These are phyloP conservation scores for Trypanosoma grayi DNA, from an alignment of 208 protist species.

Conservation along the genomic window DNA sequence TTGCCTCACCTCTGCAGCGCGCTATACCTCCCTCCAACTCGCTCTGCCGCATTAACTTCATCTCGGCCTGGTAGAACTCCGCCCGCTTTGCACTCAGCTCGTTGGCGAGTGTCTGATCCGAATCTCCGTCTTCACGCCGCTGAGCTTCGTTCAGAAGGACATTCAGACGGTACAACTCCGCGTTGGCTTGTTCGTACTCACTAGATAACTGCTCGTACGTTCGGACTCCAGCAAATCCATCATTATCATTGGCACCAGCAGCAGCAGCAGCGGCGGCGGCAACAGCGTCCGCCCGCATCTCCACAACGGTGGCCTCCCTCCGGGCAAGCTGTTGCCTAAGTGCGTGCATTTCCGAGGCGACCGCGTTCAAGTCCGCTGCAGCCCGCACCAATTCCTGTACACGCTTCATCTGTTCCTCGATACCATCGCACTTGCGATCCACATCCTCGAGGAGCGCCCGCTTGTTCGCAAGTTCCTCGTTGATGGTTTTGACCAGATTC, in stretches of 20 bases:
- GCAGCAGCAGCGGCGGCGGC: slow-evolving; percentile 4
- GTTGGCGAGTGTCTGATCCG: slow-evolving; percentile 17
- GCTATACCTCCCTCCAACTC: slow-evolving; percentile 35
- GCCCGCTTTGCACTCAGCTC: slow-evolving; percentile 39
- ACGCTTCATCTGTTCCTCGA: slow-evolving; percentile 13
- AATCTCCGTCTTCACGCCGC: slow-evolving; percentile 44
- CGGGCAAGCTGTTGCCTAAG: slow-evolving; percentile 20
- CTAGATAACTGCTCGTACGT: slow-evolving; percentile 53
- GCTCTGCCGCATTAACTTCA: slow-evolving; percentile 33
- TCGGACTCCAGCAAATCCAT: too few relatives aligned
- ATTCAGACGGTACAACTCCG: slow-evolving; percentile 52
- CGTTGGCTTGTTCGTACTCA: slow-evolving; percentile 46
- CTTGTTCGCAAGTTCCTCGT: slow-evolving; percentile 25
- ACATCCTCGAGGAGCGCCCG: slow-evolving; percentile 23
- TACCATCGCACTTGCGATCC: slow-evolving; percentile 10
- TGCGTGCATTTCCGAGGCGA: slow-evolving; percentile 13
- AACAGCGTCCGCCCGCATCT: slow-evolving; percentile 13
- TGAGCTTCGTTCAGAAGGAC: slow-evolving; percentile 53
- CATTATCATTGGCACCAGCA: neutral
- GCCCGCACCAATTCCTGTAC: slow-evolving; percentile 23
- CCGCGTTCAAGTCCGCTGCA: slow-evolving; percentile 20
- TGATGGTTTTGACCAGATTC: slow-evolving; percentile 7
- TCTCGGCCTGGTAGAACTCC: slow-evolving; percentile 38
- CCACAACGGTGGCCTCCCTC: slow-evolving; percentile 14
- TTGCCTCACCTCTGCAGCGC: slow-evolving; percentile 28